Percentiles rank a stretch among this genome's conserved stretches.
These are phyloP conservation scores for Miscanthus lutarioriparius DNA, from an alignment of 176 grass and related monocot genomes.

Conservation along the genomic window DNA sequence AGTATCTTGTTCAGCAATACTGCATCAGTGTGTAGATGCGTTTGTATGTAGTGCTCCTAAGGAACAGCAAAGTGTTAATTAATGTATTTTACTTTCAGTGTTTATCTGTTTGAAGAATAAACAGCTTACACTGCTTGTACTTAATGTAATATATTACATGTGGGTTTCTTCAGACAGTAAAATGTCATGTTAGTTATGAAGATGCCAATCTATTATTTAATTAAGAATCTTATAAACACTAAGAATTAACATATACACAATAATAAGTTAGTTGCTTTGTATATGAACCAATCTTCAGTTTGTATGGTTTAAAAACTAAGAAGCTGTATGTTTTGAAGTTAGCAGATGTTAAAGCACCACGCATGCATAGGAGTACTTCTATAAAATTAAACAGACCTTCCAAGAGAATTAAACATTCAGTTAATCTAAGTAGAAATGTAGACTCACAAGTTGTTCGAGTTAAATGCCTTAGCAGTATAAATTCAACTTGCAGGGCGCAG, in stretches of 20 bases:
- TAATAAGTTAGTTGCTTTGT: not conserved
- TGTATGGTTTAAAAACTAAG: conserved; percentile 5
- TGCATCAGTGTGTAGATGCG: not conserved
- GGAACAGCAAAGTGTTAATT: conserved; percentile 7
- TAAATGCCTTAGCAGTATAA: conserved; percentile 3
- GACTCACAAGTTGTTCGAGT: not conserved
- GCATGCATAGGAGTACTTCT: not conserved
- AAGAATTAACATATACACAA: not conserved
- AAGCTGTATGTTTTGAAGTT: not conserved
- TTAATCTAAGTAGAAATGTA: conserved; percentile 19
- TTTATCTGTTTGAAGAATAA: conserved; percentile 42
- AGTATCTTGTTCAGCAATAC: not conserved
- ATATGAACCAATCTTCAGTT: conserved; percentile 28
- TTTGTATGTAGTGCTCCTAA: conserved; percentile 3
- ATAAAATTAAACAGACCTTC: not conserved
- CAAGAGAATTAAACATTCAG: not conserved
- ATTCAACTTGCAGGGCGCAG: conserved; percentile 44
- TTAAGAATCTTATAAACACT: not conserved
- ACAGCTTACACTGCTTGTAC: not conserved
- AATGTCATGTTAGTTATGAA: not conserved
- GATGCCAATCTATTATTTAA: not conserved
- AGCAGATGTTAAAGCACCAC: not conserved
- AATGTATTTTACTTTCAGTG: conserved; percentile 20
- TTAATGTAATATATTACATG: conserved; percentile 11
- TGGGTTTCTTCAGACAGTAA: conserved; percentile 16